Base-by-base conservation (phyloP, 2,329 filamentous ascomycete species). In the Trichoderma arundinaceum region DNA sequence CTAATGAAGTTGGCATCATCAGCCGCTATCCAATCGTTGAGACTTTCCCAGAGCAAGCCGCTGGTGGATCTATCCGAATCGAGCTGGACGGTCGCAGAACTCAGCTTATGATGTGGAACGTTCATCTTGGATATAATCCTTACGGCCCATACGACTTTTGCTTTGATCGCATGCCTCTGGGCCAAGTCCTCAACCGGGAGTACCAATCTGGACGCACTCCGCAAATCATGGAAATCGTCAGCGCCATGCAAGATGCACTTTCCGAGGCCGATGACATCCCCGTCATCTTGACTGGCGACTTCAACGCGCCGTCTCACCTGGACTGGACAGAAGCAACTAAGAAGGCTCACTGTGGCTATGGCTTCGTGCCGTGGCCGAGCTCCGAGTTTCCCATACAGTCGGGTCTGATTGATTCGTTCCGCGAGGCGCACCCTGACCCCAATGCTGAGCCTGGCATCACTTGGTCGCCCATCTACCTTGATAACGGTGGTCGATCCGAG, bases 101-200 rank as follows among this genome's bases (percentile, higher is more conserved):
- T 32, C 71, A 77, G 38, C 69, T 79, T 56, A 76, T 77, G 65
- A 70, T 80, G 52, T 79, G 74, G 71, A 75, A 74, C 32, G 72
- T 73, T 46, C 79, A 81, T 58, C 66, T 80, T 7, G 77, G 75
- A 1, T 76, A 74, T 48, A 69, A 71, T 22, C 79, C 79, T 0
- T 81, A 81, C 51, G 79, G 79, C 0, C 79, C 79, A 0, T 81
- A 81, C 66, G 79, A 79, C 54, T 78, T 79, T 65, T 81, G 79
- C 73, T 80, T 75, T 51, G 71, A 77, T 46, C 70, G 75, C 15
- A 74, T 76, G 72, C 68, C 71, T 2, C 67, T 73, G 2, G 75
- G 77, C 1, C 60, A 73, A 53, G 76, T 80, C 3, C 67, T 79
- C 1, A 58, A 73, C 64, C 70, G 74, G 7, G 79, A 81, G 66